Base-by-base conservation (phyloP, 345 rosid species). In the Cardamine occulta region DNA sequence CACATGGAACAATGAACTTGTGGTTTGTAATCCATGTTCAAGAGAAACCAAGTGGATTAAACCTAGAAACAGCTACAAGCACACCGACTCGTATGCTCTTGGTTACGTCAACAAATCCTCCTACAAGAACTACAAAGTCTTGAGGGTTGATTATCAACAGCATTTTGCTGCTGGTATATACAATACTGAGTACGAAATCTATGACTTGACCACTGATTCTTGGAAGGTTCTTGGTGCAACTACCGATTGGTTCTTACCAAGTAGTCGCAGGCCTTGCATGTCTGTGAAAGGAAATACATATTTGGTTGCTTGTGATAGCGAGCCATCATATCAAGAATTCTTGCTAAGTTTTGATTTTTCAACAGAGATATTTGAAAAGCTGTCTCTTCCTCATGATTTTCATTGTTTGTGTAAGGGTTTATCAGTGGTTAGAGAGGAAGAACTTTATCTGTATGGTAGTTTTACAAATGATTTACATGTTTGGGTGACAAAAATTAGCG, bases 291-390 rank as follows among this genome's bases (percentile, higher is more conserved):
- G 65, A 60, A 37, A 37, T 18, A 37, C 29, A 37, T 60, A 63
- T 63, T 24, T 14, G 67, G 14, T 23, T 62, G 15, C 17, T 60
- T 0, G 1, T 19, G 4, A 35, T 12, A 19, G 0, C 7, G 5
- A 0, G 12, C 2, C 5, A 18, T 11, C 12, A 28, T 4, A 11
- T 60, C 7, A 4, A 8, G 3, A 4, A 7, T 24, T 42, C 53
- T 42, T 63, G 9, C 53, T 63, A 63, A 24, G 52, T 42, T 63
- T 42, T 42, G 68, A 42, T 63, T 63, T 42, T 42, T 40, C 15
- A 63, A 63, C 53, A 63, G 51, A n/a, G 23, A 13, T 0, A 19
- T 26, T 42, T 63, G 23, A 15, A 42, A 40, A 18, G n/a, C 14
- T 2, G 68, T 44, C 37, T 63, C 37, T 63, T 15, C 68, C 53